These are phyloP conservation scores for Apophysomyces ossiformis DNA, from an alignment of 371 early-diverging fungal genomes.

Conservation along the genomic window DNA sequence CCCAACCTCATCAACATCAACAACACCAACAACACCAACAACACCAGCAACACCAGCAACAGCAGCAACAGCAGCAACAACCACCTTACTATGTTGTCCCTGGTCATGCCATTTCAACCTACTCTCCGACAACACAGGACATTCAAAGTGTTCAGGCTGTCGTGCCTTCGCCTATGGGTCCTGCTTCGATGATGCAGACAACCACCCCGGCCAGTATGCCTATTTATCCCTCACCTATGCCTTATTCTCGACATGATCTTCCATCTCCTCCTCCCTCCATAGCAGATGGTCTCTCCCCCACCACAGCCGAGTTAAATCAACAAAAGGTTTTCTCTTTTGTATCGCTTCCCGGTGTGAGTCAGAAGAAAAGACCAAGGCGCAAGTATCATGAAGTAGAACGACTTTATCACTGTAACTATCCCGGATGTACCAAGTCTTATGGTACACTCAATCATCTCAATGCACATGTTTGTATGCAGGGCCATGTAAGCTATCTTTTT, in stretches of 20 bases:
- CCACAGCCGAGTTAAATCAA: conserved; percentile 18
- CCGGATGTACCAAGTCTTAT: conserved; percentile 68
- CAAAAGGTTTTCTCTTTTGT: conserved; percentile 69
- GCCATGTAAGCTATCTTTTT: conserved; percentile 56
- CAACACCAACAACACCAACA: conserved; percentile 8
- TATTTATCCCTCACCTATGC: neutral
- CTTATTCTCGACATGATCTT: conserved; percentile 17
- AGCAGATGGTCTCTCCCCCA: conserved; percentile 18
- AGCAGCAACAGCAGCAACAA: neutral
- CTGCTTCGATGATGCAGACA: neutral
- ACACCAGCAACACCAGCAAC: too few relatives aligned
- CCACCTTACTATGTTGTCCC: conserved; percentile 6
- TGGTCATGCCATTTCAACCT: conserved; percentile 3
- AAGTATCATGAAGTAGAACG: conserved; percentile 76
- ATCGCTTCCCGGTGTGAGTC: conserved; percentile 62
- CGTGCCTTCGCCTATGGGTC: conserved; percentile 15
- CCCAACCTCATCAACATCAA: neutral
- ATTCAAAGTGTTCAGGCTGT: neutral
- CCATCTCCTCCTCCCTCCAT: conserved; percentile 10
- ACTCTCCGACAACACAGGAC: neutral
- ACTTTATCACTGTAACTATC: conserved; percentile 66
- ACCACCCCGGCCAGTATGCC: neutral
- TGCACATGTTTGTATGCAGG: conserved; percentile 75
- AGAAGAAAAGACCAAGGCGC: conserved; percentile 73
- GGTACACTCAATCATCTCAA: conserved; percentile 78